Conservation (phyloP, 2,329 filamentous ascomycete genomes). For the Fusarium sp. region DNA sequence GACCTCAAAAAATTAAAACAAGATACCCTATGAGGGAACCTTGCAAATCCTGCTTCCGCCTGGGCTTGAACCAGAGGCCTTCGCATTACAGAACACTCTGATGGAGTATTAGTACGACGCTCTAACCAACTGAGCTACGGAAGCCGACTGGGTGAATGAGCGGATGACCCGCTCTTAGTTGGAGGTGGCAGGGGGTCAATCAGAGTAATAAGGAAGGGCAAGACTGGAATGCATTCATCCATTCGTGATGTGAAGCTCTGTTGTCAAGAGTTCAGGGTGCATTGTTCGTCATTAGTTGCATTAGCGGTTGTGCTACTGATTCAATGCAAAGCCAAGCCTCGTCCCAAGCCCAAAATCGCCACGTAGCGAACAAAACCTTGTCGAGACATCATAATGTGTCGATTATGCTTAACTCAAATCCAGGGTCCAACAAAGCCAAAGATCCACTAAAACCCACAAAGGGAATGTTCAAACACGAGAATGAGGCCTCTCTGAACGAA, state of each 20-base stretch:
- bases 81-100: conserved; percentile 29
- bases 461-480: conserved; percentile 19
- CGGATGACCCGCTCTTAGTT: conserved; percentile 32
- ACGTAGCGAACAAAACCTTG: not conserved
- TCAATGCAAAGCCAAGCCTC: not conserved
- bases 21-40: too few relatives aligned
- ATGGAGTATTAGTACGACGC: conserved; percentile 36
- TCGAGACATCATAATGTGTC: not conserved
- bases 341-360: not conserved
- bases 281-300: not conserved
- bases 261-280: not conserved
- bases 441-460: conserved; percentile 3
- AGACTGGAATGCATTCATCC: not conserved
- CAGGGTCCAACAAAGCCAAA: conserved; percentile 21
- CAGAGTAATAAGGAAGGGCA: conserved; percentile 5
- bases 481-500: conserved; percentile 27
- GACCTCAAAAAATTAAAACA: too few relatives aligned
- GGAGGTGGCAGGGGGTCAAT: not conserved
- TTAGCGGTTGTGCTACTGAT: not conserved
- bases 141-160: conserved; percentile 25
- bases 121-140: conserved; percentile 36
- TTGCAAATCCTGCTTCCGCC: conserved; percentile 34
- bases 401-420: conserved; percentile 10
- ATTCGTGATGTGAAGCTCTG: not conserved
- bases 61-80: conserved; percentile 34